phyloP scores from a whole-genome alignment of 2,329 filamentous ascomycete species.

The Colletotrichum paranaense region DNA sequence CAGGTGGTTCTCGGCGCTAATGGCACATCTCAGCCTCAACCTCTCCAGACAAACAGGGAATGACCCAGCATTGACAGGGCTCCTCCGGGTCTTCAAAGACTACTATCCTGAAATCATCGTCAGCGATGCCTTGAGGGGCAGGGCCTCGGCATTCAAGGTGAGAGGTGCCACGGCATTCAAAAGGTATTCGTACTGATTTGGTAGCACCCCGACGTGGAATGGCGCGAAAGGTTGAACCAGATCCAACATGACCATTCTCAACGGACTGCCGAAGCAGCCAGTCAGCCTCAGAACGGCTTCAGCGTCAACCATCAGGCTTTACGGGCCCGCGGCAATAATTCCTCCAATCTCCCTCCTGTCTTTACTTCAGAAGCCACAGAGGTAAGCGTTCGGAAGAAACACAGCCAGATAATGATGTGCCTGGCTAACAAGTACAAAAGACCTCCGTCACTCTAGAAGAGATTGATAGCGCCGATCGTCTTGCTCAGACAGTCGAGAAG shows the following conservation, averaged over 20 bases:
- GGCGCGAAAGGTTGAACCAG: constrained; percentile 74
- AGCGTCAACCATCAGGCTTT: constrained; percentile 67
- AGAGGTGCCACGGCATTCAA: not conserved
- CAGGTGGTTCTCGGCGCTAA: not conserved
- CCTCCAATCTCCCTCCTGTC: constrained; percentile 72
- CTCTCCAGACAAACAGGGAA: constrained; percentile 72
- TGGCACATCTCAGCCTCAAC: constrained; percentile 56
- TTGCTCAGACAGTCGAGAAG: constrained; percentile 79
- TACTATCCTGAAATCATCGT: constrained; percentile 92
- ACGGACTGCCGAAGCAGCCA: constrained; percentile 49
- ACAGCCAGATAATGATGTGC: not conserved
- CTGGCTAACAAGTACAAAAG: constrained; percentile 47
- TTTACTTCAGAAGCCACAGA: constrained; percentile 80
- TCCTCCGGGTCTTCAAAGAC: constrained; percentile 87
- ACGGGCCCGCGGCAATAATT: constrained; percentile 51
- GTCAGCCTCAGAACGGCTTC: constrained; percentile 65
- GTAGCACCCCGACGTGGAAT: constrained; percentile 80
- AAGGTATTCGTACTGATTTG: constrained; percentile 44
- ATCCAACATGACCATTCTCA: constrained; percentile 72
- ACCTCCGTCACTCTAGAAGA: constrained; percentile 79
- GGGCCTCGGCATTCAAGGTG: constrained; percentile 72
- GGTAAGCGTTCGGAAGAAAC: constrained; percentile 49
- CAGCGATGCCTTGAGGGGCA: constrained; percentile 71
- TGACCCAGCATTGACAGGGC: constrained; percentile 78
- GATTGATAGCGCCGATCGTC: constrained; percentile 75